Evolutionary conservation across 345 rosid genomes (phyloP), one percentile per base, ranked within the genome.

Genomic region (Chamaenerion angustifolium): DNA sequence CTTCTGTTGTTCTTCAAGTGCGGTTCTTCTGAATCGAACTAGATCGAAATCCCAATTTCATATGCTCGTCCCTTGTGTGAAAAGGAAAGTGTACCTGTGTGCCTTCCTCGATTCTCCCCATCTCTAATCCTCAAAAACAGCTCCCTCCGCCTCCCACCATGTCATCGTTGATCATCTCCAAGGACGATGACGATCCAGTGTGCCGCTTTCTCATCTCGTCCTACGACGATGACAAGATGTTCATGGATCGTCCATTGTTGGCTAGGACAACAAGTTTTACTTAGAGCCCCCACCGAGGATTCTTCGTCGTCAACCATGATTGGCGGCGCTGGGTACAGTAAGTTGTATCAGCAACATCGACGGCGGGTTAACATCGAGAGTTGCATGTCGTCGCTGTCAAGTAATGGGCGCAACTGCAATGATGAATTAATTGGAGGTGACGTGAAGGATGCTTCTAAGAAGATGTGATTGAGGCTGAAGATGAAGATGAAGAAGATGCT

Each of bases 401-500:
- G 71, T 45, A 61, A 46, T 43, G 61, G 56, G 37, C 37, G 3
- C 56, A 11, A 56, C 11, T 43, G 54, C n/a, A 63, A 56, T 16
- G 62, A 53, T 43, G 76, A 59, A 57, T 69, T 83, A 49, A 12
- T 77, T 16, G 60, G 62, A 44, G 62, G 51, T 50, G 85, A 76
- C 43, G 81, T 82, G 44, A 70, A 72, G 45, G 87, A 71, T 40
- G 95, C 76, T 0, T 78, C 87, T 25, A 69, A 80, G 0, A 83
- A 92, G 58, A 87, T 81, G 3, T 73, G 90, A 49, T 68, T 84
- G 45, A 59, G 79, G n/a, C n/a, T n/a, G n/a, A n/a, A n/a, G n/a
- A n/a, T n/a, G n/a, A n/a, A n/a, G n/a, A n/a, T n/a, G n/a, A n/a
- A n/a, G n/a, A n/a, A n/a, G n/a, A n/a, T n/a, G n/a, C n/a, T n/a